Conservation (phyloP, 768 basidiomycete species). For the Auricularia cornea region DNA sequence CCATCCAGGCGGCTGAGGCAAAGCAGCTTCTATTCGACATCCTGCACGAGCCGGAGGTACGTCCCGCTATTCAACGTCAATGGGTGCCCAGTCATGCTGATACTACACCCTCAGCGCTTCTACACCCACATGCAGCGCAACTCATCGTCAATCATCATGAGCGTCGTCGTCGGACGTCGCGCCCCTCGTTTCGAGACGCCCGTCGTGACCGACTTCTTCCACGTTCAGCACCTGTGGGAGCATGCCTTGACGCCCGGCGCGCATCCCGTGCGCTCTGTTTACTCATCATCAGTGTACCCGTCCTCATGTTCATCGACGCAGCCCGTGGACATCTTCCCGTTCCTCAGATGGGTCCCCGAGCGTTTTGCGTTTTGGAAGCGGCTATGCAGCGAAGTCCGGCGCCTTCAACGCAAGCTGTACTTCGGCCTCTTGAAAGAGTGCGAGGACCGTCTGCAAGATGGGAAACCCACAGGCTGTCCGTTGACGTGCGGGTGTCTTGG, state of each 20-base stretch:
- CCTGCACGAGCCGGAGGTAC: slow-evolving; percentile 19
- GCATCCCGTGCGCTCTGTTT: slow-evolving; percentile 20
- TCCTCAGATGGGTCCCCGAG: slow-evolving; percentile 25
- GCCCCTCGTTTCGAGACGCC: slow-evolving; percentile 20
- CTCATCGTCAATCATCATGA: slow-evolving; percentile 24
- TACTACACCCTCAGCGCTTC: slow-evolving; percentile 15
- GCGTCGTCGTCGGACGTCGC: slow-evolving; percentile 25
- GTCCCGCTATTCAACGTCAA: slow-evolving; percentile 1
- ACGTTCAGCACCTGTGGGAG: slow-evolving; percentile 20
- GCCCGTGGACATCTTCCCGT: slow-evolving; percentile 27
- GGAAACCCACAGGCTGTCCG: slow-evolving; percentile 18
- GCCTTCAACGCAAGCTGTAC: slow-evolving; percentile 23
- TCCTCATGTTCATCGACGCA: no score
- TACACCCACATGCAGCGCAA: slow-evolving; percentile 22
- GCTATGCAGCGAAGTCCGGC: slow-evolving; percentile 14
- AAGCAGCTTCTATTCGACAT: slow-evolving; percentile 24
- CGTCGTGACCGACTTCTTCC: slow-evolving; percentile 19
- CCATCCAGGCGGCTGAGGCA: slow-evolving; percentile 23
- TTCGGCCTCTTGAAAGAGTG: slow-evolving; percentile 21
- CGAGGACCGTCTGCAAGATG: slow-evolving; percentile 18
- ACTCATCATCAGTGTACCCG: no score
- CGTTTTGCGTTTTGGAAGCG: slow-evolving; percentile 29
- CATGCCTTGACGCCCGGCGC: slow-evolving; percentile 24
- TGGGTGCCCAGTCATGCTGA: background rate
- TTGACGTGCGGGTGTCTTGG: background rate